phyloP scores from a whole-genome alignment of 768 basidiomycete species.

The Tylopilus felleus region DNA sequence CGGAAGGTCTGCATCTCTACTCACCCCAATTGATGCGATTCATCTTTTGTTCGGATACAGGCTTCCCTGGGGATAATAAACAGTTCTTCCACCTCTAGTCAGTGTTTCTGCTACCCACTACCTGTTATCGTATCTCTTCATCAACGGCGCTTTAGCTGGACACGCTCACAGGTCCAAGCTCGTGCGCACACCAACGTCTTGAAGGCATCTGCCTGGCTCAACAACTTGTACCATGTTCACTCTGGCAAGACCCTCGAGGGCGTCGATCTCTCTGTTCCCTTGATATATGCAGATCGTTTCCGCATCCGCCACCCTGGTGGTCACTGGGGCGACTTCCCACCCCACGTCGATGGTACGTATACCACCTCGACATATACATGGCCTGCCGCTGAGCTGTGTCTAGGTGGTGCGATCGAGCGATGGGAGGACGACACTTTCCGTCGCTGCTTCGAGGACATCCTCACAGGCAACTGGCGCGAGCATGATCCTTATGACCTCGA shows the following conservation, averaged over 20 bases:
- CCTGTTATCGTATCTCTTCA: background rate
- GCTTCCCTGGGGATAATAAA: constrained; percentile 53
- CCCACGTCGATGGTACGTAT: constrained; percentile 50
- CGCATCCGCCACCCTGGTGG: constrained; percentile 68
- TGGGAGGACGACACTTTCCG: constrained; percentile 65
- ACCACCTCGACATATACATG: constrained; percentile 22
- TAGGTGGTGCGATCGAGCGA: constrained; percentile 72
- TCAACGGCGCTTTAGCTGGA: constrained; percentile 35
- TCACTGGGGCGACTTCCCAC: constrained; percentile 51
- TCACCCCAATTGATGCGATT: background rate
- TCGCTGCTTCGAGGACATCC: constrained; percentile 57
- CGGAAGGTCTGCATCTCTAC: constrained; percentile 39
- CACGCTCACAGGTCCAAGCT: constrained; percentile 59
- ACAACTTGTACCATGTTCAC: constrained; percentile 56
- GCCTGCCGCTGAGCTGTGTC: background rate
- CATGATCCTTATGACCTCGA: constrained; percentile 68
- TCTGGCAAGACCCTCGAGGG: constrained; percentile 39
- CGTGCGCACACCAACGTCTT: constrained; percentile 66
- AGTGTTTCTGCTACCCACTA: constrained; percentile 16
- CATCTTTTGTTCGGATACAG: constrained; percentile 26
- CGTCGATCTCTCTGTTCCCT: constrained; percentile 58
- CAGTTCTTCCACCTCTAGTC: constrained; percentile 77
- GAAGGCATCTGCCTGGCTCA: constrained; percentile 54
- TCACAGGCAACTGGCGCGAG: constrained; percentile 56
- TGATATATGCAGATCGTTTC: constrained; percentile 72